Evolutionary conservation across 257 asterid genomes (phyloP).

Genomic region (Solanum appendiculatum): DNA sequence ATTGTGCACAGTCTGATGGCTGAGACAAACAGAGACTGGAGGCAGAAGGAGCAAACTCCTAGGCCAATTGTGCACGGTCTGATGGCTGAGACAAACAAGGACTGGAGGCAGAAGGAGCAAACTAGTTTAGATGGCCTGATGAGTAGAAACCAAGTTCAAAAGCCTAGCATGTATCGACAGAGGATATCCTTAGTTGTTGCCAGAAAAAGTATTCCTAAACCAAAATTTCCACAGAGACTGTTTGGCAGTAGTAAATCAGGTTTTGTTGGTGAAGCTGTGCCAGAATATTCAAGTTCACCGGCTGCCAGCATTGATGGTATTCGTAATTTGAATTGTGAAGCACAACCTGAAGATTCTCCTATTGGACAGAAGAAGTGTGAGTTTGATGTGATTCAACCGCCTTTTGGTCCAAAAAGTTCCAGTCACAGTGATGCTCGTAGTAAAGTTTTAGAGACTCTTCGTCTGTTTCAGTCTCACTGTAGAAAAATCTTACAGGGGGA

Average conservation of each 20-base stretch:
- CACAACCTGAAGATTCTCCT: constrained; percentile 13
- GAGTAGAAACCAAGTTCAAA: background rate
- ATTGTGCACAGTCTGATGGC: constrained; percentile 45
- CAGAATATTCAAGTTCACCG: constrained; percentile 14
- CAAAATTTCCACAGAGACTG: background rate
- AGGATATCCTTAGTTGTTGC: constrained; percentile 17
- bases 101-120: constrained; percentile 35
- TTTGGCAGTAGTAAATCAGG: constrained; percentile 6
- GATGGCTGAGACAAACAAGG: constrained; percentile 36
- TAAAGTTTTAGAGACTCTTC: constrained; percentile 64
- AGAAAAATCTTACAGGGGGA: constrained; percentile 78
- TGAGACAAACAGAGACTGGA: constrained; percentile 39
- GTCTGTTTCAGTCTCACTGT: constrained; percentile 40
- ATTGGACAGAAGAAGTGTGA: constrained; percentile 1
- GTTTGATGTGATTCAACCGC: constrained; percentile 39
- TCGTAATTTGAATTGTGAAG: constrained; percentile 3
- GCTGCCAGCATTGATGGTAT: constrained; percentile 5
- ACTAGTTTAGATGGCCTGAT: constrained; percentile 14
- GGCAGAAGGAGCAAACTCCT: constrained; percentile 10
- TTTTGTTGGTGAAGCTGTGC: constrained; percentile 9
- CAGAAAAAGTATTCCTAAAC: constrained; percentile 12
- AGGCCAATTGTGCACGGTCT: constrained; percentile 31
- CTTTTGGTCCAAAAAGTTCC: constrained; percentile 43
- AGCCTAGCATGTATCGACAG: constrained; percentile 6
- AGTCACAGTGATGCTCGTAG: constrained; percentile 55